Conservation (phyloP, 23 red algal species). For the Cyanidium caldarium region DNA sequence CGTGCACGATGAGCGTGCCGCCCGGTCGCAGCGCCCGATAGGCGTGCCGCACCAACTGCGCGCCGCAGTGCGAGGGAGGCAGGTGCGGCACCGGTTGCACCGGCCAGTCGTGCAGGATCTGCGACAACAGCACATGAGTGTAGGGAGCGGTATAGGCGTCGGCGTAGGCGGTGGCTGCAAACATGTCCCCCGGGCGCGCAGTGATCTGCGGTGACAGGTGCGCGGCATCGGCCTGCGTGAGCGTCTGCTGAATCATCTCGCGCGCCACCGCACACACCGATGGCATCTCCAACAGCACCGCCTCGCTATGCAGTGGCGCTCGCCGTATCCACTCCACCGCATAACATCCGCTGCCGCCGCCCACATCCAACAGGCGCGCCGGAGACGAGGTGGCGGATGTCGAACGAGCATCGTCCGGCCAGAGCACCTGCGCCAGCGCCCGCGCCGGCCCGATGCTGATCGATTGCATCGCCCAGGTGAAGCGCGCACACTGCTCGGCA, state of each 20-base stretch:
- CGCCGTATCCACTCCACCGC: not conserved
- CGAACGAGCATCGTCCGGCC: not conserved
- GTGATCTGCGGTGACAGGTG: too few relatives aligned
- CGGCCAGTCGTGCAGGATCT: constrained; percentile 2
- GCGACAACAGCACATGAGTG: not conserved
- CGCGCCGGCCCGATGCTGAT: not conserved
- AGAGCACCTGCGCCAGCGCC: not conserved
- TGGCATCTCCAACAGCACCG: not conserved
- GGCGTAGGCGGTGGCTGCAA: not conserved
- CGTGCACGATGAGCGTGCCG: not conserved
- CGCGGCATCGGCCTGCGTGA: too few relatives aligned
- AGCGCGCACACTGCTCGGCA: not conserved
- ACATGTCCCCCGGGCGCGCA: not conserved
- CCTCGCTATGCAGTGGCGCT: not conserved
- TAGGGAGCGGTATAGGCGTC: not conserved
- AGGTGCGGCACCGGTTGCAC: not conserved
- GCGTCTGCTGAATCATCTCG: too few relatives aligned
- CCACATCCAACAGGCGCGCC: not conserved
- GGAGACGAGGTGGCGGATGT: not conserved
- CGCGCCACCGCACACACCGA: too few relatives aligned
- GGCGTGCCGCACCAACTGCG: not conserved
- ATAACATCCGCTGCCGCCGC: constrained; percentile 1
- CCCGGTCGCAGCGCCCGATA: not conserved
- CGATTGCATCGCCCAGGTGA: not conserved
- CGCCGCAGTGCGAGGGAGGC: not conserved